Evolutionary conservation across 495 filamentous ascomycete genomes (phyloP).

Genomic region (Penicillium waksmanii): DNA sequence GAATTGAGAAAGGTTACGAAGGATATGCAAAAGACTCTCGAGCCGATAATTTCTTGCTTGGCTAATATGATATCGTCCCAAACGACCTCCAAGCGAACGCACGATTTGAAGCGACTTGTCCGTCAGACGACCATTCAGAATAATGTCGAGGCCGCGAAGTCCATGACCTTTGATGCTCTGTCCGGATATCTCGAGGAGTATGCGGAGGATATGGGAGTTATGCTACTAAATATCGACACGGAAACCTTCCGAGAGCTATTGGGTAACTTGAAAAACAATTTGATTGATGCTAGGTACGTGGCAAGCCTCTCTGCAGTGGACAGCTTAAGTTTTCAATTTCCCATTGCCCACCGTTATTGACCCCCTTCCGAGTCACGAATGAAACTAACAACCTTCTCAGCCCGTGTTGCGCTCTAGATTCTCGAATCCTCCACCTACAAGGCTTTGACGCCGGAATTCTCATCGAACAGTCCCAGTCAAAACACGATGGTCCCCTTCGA

Average conservation of each 20-base stretch:
- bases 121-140: constrained; percentile 27
- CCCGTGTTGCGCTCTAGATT: background rate
- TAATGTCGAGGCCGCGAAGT: constrained; percentile 27
- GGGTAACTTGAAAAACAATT: background rate
- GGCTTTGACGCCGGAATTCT: background rate
- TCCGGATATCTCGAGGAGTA: constrained; percentile 26
- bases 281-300: background rate
- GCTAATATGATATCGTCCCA: constrained; percentile 31
- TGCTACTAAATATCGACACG: constrained; percentile 31
- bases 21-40: background rate
- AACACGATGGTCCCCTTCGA: background rate
- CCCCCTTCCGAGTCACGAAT: too few relatives aligned
- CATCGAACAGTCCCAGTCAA: background rate
- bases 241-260: background rate
- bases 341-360: too few relatives aligned
- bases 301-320: background rate
- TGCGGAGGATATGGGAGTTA: constrained; percentile 30
- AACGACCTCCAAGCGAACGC: constrained; percentile 32
- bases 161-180: constrained; percentile 29
- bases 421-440: background rate
- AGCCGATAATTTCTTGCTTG: constrained; percentile 18
- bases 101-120: constrained; percentile 30
- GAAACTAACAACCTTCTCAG: background rate
- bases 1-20: background rate
- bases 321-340: too few relatives aligned